These are phyloP conservation scores for Sequoiadendron giganteum DNA, from an alignment of 75 land plant genomes.

Conservation along the genomic window DNA sequence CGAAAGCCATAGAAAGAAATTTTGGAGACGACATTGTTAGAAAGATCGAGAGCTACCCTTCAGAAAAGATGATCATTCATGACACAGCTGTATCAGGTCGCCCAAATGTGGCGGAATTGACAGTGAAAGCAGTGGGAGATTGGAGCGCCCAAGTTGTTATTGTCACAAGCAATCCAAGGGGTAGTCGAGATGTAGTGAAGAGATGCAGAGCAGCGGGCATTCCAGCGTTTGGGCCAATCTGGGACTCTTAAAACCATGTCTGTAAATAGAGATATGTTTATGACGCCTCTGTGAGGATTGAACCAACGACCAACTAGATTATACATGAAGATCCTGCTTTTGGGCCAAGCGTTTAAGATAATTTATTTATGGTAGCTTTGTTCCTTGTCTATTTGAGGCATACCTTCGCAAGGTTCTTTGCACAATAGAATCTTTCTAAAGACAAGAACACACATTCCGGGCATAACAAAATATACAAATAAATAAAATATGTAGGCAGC, in stretches of 20 bases:
- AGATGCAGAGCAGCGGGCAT: slow-evolving; percentile 47
- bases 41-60: slow-evolving; percentile 32
- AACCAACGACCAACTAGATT: too few species aligned
- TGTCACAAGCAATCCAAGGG: slow-evolving; percentile 68
- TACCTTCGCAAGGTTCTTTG: too few species aligned
- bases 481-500: too few species aligned
- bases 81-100: slow-evolving; percentile 58
- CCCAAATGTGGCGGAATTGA: slow-evolving; percentile 50
- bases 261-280: too few species aligned
- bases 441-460: too few species aligned
- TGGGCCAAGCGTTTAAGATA: too few species aligned
- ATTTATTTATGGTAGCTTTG: too few species aligned
- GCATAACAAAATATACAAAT: too few species aligned
- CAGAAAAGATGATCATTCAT: slow-evolving; percentile 42
- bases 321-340: too few species aligned
- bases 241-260: slow-evolving; percentile 36
- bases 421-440: too few species aligned
- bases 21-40: slow-evolving; percentile 47
- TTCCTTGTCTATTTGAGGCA: too few species aligned
- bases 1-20: slow-evolving; percentile 48
- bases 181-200: slow-evolving; percentile 51
- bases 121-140: slow-evolving; percentile 30
- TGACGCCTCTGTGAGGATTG: too few species aligned
- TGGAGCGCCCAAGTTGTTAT: slow-evolving; percentile 56
- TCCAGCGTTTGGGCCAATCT: slow-evolving; percentile 74